Evolutionary conservation across 768 basidiomycete species (phyloP).

Genomic region (Suillus cothurnatus): DNA sequence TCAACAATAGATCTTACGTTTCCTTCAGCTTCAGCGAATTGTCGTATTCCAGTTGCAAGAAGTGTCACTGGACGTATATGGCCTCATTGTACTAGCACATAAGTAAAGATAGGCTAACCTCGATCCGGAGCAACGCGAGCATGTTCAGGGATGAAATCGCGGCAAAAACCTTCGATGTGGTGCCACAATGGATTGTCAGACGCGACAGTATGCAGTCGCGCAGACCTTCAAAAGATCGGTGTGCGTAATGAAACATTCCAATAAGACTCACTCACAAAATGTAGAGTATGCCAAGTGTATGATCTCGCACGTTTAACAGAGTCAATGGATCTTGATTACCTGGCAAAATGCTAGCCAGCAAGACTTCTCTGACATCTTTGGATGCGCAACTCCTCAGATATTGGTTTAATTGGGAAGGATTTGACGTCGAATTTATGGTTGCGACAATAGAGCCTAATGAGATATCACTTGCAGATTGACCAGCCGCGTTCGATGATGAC

Average conservation of each 20-base stretch:
- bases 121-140: slow-evolving; percentile 71
- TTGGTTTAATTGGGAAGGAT: slow-evolving; percentile 41
- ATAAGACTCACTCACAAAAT: slow-evolving; percentile 59
- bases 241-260: background rate
- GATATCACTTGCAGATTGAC: slow-evolving; percentile 16
- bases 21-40: slow-evolving; percentile 47
- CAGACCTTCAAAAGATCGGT: slow-evolving; percentile 45
- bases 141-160: slow-evolving; percentile 59
- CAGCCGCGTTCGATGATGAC: slow-evolving; percentile 10
- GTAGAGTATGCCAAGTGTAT: slow-evolving; percentile 69
- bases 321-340: slow-evolving; percentile 70
- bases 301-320: slow-evolving; percentile 52
- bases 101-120: slow-evolving; percentile 38
- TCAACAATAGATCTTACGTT: slow-evolving; percentile 46
- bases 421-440: slow-evolving; percentile 48
- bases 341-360: slow-evolving; percentile 54
- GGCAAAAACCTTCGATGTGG: slow-evolving; percentile 60
- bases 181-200: slow-evolving; percentile 42
- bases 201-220: slow-evolving; percentile 49
- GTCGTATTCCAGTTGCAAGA: slow-evolving; percentile 64
- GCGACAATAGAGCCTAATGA: slow-evolving; percentile 44
- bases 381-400: slow-evolving; percentile 48
- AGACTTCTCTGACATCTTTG: slow-evolving; percentile 59
- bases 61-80: slow-evolving; percentile 51
- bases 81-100: slow-evolving; percentile 7